A percentile compares a stretch with the other conserved stretches of the same genome.
phyloP scores from a whole-genome alignment of 345 rosid genomes.

The Conringia planisiliqua region DNA sequence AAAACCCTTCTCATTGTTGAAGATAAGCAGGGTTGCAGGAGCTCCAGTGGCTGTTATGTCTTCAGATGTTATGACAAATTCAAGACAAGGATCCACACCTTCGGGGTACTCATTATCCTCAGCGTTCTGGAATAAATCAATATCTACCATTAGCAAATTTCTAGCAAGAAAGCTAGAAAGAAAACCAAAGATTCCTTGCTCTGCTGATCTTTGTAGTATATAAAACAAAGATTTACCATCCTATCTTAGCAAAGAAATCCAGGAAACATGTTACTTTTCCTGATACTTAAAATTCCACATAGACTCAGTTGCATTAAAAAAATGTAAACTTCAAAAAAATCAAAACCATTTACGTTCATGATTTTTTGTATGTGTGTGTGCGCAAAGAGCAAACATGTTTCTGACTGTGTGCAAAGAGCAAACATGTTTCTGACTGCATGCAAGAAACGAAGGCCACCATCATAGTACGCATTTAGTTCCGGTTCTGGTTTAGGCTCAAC shows the following conservation, averaged over 20 bases:
- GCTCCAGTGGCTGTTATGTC: constrained; percentile 72
- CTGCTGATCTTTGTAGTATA: neutral
- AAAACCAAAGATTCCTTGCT: neutral
- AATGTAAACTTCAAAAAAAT: neutral
- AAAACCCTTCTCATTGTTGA: constrained; percentile 72
- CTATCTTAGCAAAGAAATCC: neutral
- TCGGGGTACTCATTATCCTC: constrained; percentile 69
- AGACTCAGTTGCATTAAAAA: neutral
- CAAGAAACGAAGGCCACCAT: neutral
- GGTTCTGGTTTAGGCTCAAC: neutral
- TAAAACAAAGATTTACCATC: neutral
- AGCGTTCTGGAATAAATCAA: constrained; percentile 44
- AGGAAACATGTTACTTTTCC: neutral
- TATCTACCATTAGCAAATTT: neutral
- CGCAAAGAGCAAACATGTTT: neutral
- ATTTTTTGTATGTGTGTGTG: neutral
- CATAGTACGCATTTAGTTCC: neutral
- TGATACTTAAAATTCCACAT: too few species aligned
- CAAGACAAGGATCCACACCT: constrained; percentile 64
- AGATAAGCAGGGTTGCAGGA: constrained; percentile 56
- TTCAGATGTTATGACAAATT: constrained; percentile 62
- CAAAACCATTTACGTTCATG: neutral
- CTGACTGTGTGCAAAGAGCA: neutral
- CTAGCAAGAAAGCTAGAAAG: neutral
- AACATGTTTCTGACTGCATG: neutral